phyloP scores from a whole-genome alignment of 306 rosid genomes.

The Castanospermum australe region DNA sequence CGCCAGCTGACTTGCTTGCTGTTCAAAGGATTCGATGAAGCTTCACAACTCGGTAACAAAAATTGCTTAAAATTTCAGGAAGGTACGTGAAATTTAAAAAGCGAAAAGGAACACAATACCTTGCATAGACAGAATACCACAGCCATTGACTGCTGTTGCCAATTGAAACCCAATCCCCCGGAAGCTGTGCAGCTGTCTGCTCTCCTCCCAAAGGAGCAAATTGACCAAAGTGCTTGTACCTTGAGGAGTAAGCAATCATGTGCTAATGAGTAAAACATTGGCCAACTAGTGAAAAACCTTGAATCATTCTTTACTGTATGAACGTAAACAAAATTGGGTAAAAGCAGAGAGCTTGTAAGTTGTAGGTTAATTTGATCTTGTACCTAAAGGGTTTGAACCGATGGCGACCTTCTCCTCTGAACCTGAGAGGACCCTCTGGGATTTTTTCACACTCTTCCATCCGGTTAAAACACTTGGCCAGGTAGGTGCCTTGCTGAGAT shows the following conservation, averaged over 20 bases:
- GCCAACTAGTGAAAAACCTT: background rate
- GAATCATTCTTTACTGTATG: background rate
- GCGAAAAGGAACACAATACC: slow-evolving; percentile 37
- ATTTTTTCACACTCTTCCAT: slow-evolving; percentile 72
- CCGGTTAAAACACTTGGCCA: slow-evolving; percentile 79
- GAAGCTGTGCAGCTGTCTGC: slow-evolving; percentile 98
- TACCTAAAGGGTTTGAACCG: slow-evolving; percentile 91
- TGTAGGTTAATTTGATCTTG: background rate
- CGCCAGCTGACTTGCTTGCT: slow-evolving; percentile 99
- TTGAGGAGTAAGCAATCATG: slow-evolving; percentile 31
- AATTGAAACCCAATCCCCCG: slow-evolving; percentile 95
- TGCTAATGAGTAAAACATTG: slow-evolving; percentile 7
- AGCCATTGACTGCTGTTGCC: slow-evolving; percentile 97
- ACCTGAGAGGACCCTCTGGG: slow-evolving; percentile 96
- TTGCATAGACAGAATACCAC: slow-evolving; percentile 97
- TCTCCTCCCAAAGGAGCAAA: slow-evolving; percentile 99
- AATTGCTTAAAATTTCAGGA: background rate
- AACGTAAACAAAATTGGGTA: background rate
- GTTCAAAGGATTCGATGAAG: slow-evolving; percentile 26
- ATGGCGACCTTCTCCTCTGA: slow-evolving; percentile 95
- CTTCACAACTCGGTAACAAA: slow-evolving; percentile 7
- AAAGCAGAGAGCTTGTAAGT: background rate
- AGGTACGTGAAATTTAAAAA: background rate
- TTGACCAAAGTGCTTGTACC: slow-evolving; percentile 97
- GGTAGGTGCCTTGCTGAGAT: slow-evolving; percentile 86